Base-by-base conservation (phyloP, 768 basidiomycete genomes). In the Trametes coccinea region DNA sequence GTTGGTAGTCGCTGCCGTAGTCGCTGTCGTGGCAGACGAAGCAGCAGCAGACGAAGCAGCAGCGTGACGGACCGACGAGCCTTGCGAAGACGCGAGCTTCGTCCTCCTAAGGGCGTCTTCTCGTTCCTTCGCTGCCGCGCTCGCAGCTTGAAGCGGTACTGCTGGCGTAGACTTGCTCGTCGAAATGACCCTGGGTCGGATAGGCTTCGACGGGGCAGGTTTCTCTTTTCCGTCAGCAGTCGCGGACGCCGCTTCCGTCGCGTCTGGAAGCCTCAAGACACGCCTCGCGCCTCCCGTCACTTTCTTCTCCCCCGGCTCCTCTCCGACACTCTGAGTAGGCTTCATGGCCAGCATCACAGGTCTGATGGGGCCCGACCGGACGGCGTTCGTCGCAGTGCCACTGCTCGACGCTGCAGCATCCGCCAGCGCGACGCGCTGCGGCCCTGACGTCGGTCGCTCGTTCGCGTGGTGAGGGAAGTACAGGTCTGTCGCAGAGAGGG, bases 211-310 rank as follows among this genome's bases (percentile, higher is more conserved):
- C 11, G 46, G 34, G 6, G 53, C 8, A 1, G 49, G 30, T 10
- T 41, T 60, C 37, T 44, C 53, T 49, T 58, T 59, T 10, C 30
- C 50, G 11, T 44, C 46, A 1, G 39, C 44, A 27, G 8, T 17
- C 59, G 34, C 11, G 9, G 39, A 39, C 10, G 49, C 27, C 30
- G 45, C 7, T 10, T 17, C 44, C n/a, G 44, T 34, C 11, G 64
- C 41, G 6, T 62, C 61, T 2, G 62, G 53, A 27, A 66, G 30
- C 1, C 62, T 60, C 13, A 67, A 45, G 2, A 71, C 68, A 7
- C 70, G 63, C 33, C 70, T 22, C 5, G 70, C 68, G 2, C 70
- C 68, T 9, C 70, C 65, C 0, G 65, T 53, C 40, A 65, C 64
- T 30, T 61, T 60, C 40, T 46, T 48, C 45, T 62, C 63, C 27